Percentiles rank a stretch among this genome's conserved stretches.
These are phyloP conservation scores for Rhizopogon vinicolor DNA, from an alignment of 768 basidiomycete species.

Conservation along the genomic window DNA sequence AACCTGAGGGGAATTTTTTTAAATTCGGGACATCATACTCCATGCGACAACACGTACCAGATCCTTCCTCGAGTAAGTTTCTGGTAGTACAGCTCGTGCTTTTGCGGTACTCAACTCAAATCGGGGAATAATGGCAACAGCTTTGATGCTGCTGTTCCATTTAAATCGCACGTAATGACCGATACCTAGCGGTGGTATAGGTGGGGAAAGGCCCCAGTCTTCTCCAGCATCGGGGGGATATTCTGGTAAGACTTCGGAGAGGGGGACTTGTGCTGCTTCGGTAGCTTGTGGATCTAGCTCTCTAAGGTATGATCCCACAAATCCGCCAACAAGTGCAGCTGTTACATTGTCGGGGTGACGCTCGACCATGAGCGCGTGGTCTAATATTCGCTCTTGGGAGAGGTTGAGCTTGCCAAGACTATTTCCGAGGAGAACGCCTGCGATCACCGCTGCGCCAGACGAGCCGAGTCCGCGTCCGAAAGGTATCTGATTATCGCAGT, in stretches of 20 bases:
- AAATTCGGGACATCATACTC: background rate
- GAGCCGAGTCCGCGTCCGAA: slow-evolving; percentile 98
- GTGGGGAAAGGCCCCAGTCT: slow-evolving; percentile 87
- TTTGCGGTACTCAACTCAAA: slow-evolving; percentile 97
- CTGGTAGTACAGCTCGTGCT: slow-evolving; percentile 86
- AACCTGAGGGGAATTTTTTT: slow-evolving; percentile 49
- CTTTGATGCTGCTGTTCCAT: slow-evolving; percentile 82
- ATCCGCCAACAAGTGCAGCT: slow-evolving; percentile 93
- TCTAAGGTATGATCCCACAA: slow-evolving; percentile 92
- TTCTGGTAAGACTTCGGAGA: slow-evolving; percentile 95
- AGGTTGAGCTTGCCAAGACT: slow-evolving; percentile 75
- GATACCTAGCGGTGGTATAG: slow-evolving; percentile 82
- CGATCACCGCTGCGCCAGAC: slow-evolving; percentile 98
- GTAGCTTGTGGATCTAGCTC: slow-evolving; percentile 82
- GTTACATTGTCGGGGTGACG: slow-evolving; percentile 99
- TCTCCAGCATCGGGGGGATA: slow-evolving; percentile 91
- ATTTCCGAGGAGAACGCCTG: slow-evolving; percentile 88
- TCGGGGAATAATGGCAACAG: slow-evolving; percentile 89
- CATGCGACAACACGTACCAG: slow-evolving; percentile 52
- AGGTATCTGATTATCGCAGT: slow-evolving; percentile 89
- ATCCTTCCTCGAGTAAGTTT: slow-evolving; percentile 82
- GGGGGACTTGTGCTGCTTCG: slow-evolving; percentile 83
- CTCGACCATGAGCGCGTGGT: slow-evolving; percentile 98
- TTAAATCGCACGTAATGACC: slow-evolving; percentile 91
- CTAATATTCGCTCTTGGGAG: slow-evolving; percentile 69